phyloP scores from a whole-genome alignment of 2,329 filamentous ascomycete genomes.

The Fusarium sp. region DNA sequence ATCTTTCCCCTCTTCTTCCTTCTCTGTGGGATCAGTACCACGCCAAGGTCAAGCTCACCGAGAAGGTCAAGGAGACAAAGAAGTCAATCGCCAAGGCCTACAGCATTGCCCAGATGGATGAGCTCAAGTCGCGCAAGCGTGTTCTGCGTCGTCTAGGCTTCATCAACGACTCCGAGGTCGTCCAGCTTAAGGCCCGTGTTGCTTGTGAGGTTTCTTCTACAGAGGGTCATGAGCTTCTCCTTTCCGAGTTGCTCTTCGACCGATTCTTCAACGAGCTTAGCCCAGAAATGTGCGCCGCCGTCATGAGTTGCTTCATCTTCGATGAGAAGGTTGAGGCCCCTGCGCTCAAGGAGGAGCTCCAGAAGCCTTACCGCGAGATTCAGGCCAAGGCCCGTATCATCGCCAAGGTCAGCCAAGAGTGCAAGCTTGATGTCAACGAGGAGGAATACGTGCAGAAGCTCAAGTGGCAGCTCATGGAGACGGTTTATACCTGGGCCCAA shows the following conservation, averaged over 20 bases:
- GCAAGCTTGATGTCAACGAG: conserved; percentile 93
- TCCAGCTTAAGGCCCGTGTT: conserved; percentile 95
- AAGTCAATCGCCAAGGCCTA: conserved; percentile 87
- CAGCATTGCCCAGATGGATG: conserved; percentile 91
- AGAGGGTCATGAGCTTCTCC: conserved; percentile 89
- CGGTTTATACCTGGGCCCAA: conserved; percentile 90
- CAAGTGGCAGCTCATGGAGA: conserved; percentile 97
- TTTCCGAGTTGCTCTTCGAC: conserved; percentile 94
- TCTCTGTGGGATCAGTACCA: conserved; percentile 90
- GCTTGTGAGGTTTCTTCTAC: conserved; percentile 96
- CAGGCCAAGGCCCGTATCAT: conserved; percentile 87
- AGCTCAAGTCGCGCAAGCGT: conserved; percentile 94
- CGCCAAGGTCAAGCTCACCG: conserved; percentile 77
- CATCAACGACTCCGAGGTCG: conserved; percentile 94
- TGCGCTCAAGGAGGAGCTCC: conserved; percentile 82
- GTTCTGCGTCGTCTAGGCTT: conserved; percentile 94
- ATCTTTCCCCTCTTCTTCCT: conserved; percentile 86
- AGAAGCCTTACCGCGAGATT: conserved; percentile 87
- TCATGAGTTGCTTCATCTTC: conserved; percentile 95
- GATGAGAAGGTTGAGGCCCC: conserved; percentile 91
- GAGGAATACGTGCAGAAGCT: conserved; percentile 91
- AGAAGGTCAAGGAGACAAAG: conserved; percentile 88
- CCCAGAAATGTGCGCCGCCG: conserved; percentile 86
- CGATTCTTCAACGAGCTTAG: conserved; percentile 97
- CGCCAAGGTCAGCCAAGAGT: conserved; percentile 93